phyloP scores from a whole-genome alignment of 345 rosid genomes.

The Euphorbia tirucalli region DNA sequence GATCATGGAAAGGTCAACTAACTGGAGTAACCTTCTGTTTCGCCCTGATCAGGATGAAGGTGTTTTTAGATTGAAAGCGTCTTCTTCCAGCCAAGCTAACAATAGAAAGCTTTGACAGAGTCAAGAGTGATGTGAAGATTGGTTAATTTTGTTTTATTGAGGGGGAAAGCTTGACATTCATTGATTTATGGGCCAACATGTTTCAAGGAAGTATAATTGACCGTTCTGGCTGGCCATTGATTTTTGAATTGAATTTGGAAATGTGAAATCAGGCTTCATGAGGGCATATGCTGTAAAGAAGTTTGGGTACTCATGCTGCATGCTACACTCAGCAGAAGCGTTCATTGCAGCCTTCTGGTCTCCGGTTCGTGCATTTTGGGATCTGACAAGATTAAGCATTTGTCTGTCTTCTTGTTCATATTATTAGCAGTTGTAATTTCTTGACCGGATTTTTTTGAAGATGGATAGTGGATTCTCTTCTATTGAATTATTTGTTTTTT shows the following conservation, averaged over 20 bases:
- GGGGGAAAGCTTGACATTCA: slow-evolving; percentile 32
- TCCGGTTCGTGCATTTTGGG: slow-evolving; percentile 16
- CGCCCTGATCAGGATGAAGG: slow-evolving; percentile 46
- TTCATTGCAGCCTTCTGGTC: slow-evolving; percentile 2
- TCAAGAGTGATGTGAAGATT: neutral
- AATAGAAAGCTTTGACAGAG: slow-evolving; percentile 40
- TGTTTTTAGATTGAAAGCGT: slow-evolving; percentile 45
- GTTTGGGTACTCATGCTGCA: neutral
- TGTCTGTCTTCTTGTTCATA: slow-evolving; percentile 19
- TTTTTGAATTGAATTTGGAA: slow-evolving; percentile 13
- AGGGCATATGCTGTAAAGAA: slow-evolving; percentile 10
- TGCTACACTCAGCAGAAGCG: slow-evolving; percentile 7
- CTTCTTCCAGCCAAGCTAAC: slow-evolving; percentile 42
- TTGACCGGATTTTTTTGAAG: slow-evolving; percentile 13
- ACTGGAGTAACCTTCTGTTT: slow-evolving; percentile 57
- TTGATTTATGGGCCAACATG: slow-evolving; percentile 41
- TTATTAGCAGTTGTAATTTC: slow-evolving; percentile 14
- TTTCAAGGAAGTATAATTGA: slow-evolving; percentile 10
- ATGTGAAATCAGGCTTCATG: slow-evolving; percentile 13
- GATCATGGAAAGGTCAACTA: slow-evolving; percentile 55
- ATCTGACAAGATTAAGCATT: slow-evolving; percentile 17
- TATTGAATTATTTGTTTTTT: slow-evolving; percentile 5
- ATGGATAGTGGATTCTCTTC: slow-evolving; percentile 19
- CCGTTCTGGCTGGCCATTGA: slow-evolving; percentile 17
- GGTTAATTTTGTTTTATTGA: slow-evolving; percentile 10